Evolutionary conservation across 148 eudicot species (phyloP).

Genomic region (Nepenthes gracilis): DNA sequence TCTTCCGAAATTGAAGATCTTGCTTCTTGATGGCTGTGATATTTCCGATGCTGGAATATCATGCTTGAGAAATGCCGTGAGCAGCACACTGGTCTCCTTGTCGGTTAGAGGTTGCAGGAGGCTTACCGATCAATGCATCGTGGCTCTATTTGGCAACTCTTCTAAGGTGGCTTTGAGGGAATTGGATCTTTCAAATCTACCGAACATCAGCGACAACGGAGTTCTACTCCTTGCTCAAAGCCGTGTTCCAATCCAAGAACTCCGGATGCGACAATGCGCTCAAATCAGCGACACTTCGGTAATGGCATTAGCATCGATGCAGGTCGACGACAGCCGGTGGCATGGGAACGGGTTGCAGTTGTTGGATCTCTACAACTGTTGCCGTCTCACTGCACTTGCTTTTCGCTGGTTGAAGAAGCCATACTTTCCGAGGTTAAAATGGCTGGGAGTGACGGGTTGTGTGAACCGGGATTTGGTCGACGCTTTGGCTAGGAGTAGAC

Average conservation of each 20-base stretch:
- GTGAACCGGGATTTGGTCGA: slow-evolving; percentile 71
- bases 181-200: slow-evolving; percentile 83
- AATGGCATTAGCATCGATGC: slow-evolving; percentile 90
- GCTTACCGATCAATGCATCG: slow-evolving; percentile 71
- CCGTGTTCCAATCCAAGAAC: slow-evolving; percentile 53
- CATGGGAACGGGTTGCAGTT: slow-evolving; percentile 63
- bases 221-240: slow-evolving; percentile 67
- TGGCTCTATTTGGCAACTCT: slow-evolving; percentile 47
- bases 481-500: slow-evolving; percentile 68
- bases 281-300: slow-evolving; percentile 83
- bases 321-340: slow-evolving; percentile 56
- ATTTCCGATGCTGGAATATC: slow-evolving; percentile 65
- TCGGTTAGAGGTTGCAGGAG: slow-evolving; percentile 93
- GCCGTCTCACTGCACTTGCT: slow-evolving; percentile 66
- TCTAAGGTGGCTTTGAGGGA: slow-evolving; percentile 49
- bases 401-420: slow-evolving; percentile 91
- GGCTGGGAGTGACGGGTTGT: slow-evolving; percentile 77
- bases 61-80: slow-evolving; percentile 33
- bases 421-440: slow-evolving; percentile 79
- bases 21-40: slow-evolving; percentile 78
- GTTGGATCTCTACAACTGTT: slow-evolving; percentile 89
- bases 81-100: slow-evolving; percentile 42
- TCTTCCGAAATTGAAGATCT: slow-evolving; percentile 50
- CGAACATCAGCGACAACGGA: slow-evolving; percentile 68
- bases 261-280: slow-evolving; percentile 87